Percentiles rank a stretch among this genome's conserved stretches.
Evolutionary conservation across 2,329 filamentous ascomycete genomes (phyloP).

Genomic region (Colletotrichum chlorophyti): DNA sequence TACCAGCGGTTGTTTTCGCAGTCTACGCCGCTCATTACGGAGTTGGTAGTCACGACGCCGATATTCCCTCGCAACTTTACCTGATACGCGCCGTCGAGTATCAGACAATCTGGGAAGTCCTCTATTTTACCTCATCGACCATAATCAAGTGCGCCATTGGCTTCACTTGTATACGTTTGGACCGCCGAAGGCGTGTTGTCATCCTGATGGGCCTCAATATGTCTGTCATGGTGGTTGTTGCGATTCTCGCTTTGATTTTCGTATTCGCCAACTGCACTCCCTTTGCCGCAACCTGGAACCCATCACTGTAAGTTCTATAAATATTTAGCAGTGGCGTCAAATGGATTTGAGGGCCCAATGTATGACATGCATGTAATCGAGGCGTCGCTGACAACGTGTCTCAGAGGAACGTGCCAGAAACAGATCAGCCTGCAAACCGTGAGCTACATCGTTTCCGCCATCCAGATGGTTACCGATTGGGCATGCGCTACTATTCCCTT

Average conservation of each 20-base stretch:
- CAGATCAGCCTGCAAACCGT: slow-evolving; percentile 20
- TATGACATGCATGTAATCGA: neutral
- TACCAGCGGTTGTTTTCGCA: slow-evolving; percentile 12
- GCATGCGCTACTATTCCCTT: slow-evolving; percentile 37
- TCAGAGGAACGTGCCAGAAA: slow-evolving; percentile 14
- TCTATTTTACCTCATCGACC: slow-evolving; percentile 32
- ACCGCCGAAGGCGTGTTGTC: slow-evolving; percentile 11
- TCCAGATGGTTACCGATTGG: slow-evolving; percentile 36
- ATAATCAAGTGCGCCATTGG: slow-evolving; percentile 33
- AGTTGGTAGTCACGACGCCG: slow-evolving; percentile 5
- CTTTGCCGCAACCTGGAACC: slow-evolving; percentile 32
- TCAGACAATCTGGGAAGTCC: slow-evolving; percentile 11
- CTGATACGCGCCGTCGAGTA: slow-evolving; percentile 10
- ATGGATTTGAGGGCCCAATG: too few relatives aligned
- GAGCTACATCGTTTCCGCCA: slow-evolving; percentile 31
- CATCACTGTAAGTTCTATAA: slow-evolving; percentile 19
- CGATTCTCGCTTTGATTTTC: slow-evolving; percentile 23
- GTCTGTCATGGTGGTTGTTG: slow-evolving; percentile 23
- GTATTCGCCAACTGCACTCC: slow-evolving; percentile 33
- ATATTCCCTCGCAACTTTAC: slow-evolving; percentile 3
- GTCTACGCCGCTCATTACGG: slow-evolving; percentile 2
- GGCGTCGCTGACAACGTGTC: neutral
- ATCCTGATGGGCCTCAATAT: slow-evolving; percentile 28
- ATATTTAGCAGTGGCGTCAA: too few relatives aligned
- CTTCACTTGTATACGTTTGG: slow-evolving; percentile 31